Conservation (phyloP, 2,329 filamentous ascomycete genomes). For the Juglanconis sp. region DNA sequence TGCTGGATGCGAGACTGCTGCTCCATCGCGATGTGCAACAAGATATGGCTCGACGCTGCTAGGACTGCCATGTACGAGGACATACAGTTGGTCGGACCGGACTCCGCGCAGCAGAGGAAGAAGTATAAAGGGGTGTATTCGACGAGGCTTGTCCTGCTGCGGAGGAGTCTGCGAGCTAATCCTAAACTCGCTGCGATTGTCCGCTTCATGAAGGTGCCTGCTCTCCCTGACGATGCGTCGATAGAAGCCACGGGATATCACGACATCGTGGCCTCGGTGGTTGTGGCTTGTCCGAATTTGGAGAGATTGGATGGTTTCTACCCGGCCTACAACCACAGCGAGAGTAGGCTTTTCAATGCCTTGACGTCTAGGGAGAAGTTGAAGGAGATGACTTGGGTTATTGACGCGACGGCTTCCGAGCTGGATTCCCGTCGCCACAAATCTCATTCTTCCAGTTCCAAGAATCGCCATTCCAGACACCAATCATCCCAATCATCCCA, state of each 20-base stretch:
- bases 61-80: constrained; percentile 54
- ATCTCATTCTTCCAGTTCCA: constrained; percentile 41
- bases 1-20: constrained; percentile 63
- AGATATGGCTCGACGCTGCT: constrained; percentile 51
- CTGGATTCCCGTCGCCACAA: constrained; percentile 14
- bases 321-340: constrained; percentile 52
- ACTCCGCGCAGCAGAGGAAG: constrained; percentile 55
- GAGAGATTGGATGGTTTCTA: constrained; percentile 56
- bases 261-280: constrained; percentile 55
- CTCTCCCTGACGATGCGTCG: constrained; percentile 33
- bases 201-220: constrained; percentile 55
- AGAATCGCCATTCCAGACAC: constrained; percentile 18
- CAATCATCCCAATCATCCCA: constrained; percentile 9
- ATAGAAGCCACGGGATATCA: constrained; percentile 49
- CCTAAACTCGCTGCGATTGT: constrained; percentile 53
- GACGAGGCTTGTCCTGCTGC: constrained; percentile 52
- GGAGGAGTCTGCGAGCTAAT: constrained; percentile 54
- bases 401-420: constrained; percentile 34
- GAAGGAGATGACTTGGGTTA: constrained; percentile 57
- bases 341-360: constrained; percentile 56
- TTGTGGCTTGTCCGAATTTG: constrained; percentile 65
- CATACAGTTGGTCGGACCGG: constrained; percentile 56
- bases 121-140: constrained; percentile 52
- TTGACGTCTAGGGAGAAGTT: constrained; percentile 55
- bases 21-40: constrained; percentile 46